Conservation (phyloP, 139 green algal genomes). For the Coccomyxa sp. region DNA sequence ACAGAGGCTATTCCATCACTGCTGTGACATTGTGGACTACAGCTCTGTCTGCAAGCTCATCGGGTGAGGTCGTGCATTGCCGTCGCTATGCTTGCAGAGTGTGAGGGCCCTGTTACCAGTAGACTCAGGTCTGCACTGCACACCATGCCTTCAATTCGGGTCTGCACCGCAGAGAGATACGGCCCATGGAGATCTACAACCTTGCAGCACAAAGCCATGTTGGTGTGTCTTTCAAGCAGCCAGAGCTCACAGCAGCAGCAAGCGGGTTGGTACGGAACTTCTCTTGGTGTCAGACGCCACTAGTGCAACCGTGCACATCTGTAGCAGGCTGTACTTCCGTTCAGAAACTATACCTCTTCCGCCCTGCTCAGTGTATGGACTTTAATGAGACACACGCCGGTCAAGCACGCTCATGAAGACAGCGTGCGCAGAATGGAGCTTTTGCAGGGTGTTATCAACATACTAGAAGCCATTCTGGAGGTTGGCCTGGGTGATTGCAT, state of each 20-base stretch:
- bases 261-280: constrained; percentile 23
- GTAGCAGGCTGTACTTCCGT: neutral
- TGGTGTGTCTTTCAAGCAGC: constrained; percentile 67
- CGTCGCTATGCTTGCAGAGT: neutral
- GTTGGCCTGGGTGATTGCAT: constrained; percentile 35
- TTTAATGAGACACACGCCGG: neutral
- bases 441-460: constrained; percentile 42
- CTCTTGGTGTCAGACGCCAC: neutral
- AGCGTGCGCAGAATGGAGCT: neutral
- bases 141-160: neutral
- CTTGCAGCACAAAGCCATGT: constrained; percentile 74
- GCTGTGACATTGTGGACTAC: constrained; percentile 24
- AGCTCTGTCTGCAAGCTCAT: constrained; percentile 2
- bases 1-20: neutral
- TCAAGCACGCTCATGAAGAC: neutral
- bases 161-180: constrained; percentile 13
- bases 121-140: neutral
- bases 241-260: constrained; percentile 67
- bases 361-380: neutral
- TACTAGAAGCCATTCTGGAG: constrained; percentile 63
- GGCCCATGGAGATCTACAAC: constrained; percentile 77
- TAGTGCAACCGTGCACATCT: neutral
- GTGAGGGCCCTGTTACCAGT: neutral
- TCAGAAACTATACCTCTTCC: neutral
- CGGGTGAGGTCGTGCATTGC: neutral